phyloP scores from a whole-genome alignment of 768 basidiomycete species.

The Candolleomyces aberdarensis region DNA sequence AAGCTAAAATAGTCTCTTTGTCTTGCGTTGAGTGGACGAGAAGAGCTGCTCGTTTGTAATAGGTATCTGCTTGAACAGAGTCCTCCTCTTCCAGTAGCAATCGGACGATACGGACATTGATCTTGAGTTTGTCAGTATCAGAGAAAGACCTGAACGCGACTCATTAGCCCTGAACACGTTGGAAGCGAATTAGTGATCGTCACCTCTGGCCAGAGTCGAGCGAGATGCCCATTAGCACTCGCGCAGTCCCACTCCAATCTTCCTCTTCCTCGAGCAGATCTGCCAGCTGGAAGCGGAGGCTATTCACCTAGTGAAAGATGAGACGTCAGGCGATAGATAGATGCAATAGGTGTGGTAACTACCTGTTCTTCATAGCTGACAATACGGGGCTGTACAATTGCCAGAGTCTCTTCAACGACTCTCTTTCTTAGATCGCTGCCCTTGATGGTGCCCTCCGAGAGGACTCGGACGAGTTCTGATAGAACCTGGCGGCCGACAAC shows the following conservation, averaged over 20 bases:
- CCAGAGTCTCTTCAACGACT: slow-evolving; percentile 73
- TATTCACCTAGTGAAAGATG: slow-evolving; percentile 58
- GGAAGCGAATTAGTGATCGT: slow-evolving; percentile 17
- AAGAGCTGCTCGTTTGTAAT: slow-evolving; percentile 93
- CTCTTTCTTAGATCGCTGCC: slow-evolving; percentile 60
- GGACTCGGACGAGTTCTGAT: slow-evolving; percentile 73
- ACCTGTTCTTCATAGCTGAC: slow-evolving; percentile 97
- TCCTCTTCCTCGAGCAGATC: slow-evolving; percentile 87
- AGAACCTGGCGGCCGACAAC: slow-evolving; percentile 89
- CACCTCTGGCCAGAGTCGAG: slow-evolving; percentile 88
- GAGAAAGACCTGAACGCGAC: slow-evolving; percentile 46
- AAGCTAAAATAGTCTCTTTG: slow-evolving; percentile 75
- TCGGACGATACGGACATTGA: slow-evolving; percentile 93
- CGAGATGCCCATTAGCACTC: slow-evolving; percentile 88
- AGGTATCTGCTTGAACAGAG: slow-evolving; percentile 95
- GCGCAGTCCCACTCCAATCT: slow-evolving; percentile 91
- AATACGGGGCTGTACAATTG: slow-evolving; percentile 68
- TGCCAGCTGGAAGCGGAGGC: slow-evolving; percentile 84
- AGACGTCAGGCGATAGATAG: slow-evolving; percentile 5
- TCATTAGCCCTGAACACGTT: slow-evolving; percentile 2
- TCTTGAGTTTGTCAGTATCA: slow-evolving; percentile 83
- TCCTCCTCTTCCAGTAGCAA: slow-evolving; percentile 95
- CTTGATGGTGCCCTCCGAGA: slow-evolving; percentile 54
- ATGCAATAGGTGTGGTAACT: slow-evolving; percentile 1
- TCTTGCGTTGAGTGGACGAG: slow-evolving; percentile 79